Conservation (phyloP, 2,329 filamentous ascomycete genomes). For the Aschersonia sp. region DNA sequence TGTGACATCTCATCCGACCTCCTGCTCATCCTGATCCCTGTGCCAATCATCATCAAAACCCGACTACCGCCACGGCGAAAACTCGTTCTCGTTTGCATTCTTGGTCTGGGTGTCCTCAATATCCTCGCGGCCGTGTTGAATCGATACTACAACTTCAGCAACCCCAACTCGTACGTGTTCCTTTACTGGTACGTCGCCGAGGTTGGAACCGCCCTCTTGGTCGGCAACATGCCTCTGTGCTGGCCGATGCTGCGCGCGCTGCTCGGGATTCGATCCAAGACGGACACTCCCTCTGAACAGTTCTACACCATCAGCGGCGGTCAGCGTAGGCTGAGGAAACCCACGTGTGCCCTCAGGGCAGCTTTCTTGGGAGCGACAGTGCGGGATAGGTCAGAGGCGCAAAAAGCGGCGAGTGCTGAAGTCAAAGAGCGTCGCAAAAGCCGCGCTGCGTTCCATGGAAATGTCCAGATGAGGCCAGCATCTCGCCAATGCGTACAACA, state of each 20-base stretch:
- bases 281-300: conserved; percentile 11
- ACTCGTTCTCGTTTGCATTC: conserved; percentile 36
- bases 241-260: conserved; percentile 40
- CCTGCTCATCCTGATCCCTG: conserved; percentile 27
- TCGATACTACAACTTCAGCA: conserved; percentile 45
- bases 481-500: conserved; percentile 5
- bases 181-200: conserved; percentile 48
- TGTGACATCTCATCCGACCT: conserved; percentile 33
- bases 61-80: conserved; percentile 29
- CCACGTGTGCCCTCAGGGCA: conserved; percentile 4
- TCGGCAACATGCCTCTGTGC: conserved; percentile 45
- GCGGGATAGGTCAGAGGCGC: conserved; percentile 17
- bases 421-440: background rate
- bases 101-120: conserved; percentile 38
- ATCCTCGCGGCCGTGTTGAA: conserved; percentile 45
- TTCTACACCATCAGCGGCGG: conserved; percentile 7
- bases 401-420: conserved; percentile 4
- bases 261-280: conserved; percentile 9
- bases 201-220: conserved; percentile 42
- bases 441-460: conserved; percentile 6
- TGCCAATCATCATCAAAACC: conserved; percentile 27
- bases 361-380: conserved; percentile 9
- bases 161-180: conserved; percentile 40
- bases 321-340: conserved; percentile 5
- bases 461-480: conserved; percentile 16